Evolutionary conservation across 148 eudicot species (phyloP), one percentile per base, ranked within the genome.

Genomic region (Persicaria maculosa): DNA sequence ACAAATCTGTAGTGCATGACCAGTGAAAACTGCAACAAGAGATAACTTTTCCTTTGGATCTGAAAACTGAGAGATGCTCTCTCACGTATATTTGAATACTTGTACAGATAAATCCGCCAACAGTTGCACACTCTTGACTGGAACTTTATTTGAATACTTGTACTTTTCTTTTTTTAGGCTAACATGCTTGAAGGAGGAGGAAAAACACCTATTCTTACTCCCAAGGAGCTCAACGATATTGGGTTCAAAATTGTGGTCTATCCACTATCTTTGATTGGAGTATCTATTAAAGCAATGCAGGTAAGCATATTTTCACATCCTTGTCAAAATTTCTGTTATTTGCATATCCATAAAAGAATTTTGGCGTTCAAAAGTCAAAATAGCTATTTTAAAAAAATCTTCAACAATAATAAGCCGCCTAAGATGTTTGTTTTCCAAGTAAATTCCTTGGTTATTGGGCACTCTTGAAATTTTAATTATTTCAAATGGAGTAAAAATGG

Each of bases 101-200:
- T 31, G 40, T 31, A 31, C 40, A 2, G 40, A 31, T 31, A 31
- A 31, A 31, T 31, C 40, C 40, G 0, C 40, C 40, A 2, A 31
- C 40, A 31, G 40, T 1, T 31, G 36, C 36, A 31, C 2, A 1
- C 36, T 31, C 36, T 31, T 31, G 36, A 31, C 3, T 31, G 40
- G 40, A 31, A 31, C 40, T 31, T 31, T 31, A 31, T 31, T 31
- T 31, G 3, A 31, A 31, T 31, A 31, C 40, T 31, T 31, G 40
- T 31, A 31, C 40, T 31, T 31, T 31, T 2, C 22, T 47, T 46
- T 67, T 16, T 20, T 40, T 65, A 91, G 98, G 98, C 93, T 67
- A 94, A 89, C 81, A 91, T 94, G 98, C 98, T 94, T 74, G 98
- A 94, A 87, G 98, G 98, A 73, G 98, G 98, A 67, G 98, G 98